These are phyloP conservation scores for Neocatenulostroma microsporum DNA, from an alignment of 2,329 filamentous ascomycete genomes.

Conservation along the genomic window DNA sequence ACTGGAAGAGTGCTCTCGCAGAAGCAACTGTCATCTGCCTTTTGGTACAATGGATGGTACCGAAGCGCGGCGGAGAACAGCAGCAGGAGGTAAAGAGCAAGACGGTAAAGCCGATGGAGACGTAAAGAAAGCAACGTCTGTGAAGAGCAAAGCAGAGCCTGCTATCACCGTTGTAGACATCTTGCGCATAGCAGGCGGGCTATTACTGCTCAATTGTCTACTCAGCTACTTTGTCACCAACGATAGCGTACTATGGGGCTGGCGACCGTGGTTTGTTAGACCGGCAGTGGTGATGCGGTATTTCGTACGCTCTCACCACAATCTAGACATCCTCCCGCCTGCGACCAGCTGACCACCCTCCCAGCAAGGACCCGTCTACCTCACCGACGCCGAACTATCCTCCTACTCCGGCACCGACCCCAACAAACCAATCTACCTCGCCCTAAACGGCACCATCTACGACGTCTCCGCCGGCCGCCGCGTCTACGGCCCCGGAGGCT, in stretches of 20 bases:
- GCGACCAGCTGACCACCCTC: constrained; percentile 1
- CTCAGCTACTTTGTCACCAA: constrained; percentile 34
- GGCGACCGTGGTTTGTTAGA: constrained; percentile 54
- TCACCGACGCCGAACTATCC: constrained; percentile 68
- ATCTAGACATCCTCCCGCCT: neutral
- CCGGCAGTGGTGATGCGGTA: constrained; percentile 52
- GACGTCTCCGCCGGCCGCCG: constrained; percentile 60
- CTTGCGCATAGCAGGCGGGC: constrained; percentile 27
- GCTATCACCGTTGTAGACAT: constrained; percentile 21
- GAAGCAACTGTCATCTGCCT: too few relatives aligned
- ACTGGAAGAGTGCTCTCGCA: too few relatives aligned
- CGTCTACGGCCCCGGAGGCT: constrained; percentile 61
- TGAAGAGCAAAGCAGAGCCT: neutral
- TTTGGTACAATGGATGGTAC: too few relatives aligned
- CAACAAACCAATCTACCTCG: constrained; percentile 74
- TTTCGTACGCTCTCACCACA: constrained; percentile 40
- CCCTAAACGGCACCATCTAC: constrained; percentile 80
- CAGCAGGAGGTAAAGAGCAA: too few relatives aligned
- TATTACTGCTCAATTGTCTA: constrained; percentile 29
- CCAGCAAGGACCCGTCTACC: constrained; percentile 51
- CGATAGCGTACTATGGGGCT: constrained; percentile 59
- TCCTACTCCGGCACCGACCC: constrained; percentile 71
- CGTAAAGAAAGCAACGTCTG: too few relatives aligned
- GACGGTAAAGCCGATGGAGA: too few relatives aligned
- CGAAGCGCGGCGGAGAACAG: too few relatives aligned